These are phyloP conservation scores for Botrytis squamosa DNA, from an alignment of 2,329 filamentous ascomycete genomes.

Conservation along the genomic window DNA sequence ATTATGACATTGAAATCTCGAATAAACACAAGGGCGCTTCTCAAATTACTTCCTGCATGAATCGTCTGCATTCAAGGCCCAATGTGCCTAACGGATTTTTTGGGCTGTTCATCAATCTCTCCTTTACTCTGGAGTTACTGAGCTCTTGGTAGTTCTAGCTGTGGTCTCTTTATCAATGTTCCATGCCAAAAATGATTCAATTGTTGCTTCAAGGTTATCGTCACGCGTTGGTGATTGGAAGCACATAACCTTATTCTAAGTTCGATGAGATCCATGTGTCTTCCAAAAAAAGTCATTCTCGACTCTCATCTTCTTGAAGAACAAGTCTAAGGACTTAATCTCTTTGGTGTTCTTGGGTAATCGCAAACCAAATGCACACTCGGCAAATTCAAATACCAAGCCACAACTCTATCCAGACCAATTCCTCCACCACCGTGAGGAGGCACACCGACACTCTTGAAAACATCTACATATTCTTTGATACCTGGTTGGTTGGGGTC, in stretches of 20 bases:
- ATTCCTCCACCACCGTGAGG: slow-evolving; percentile 89
- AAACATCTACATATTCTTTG: slow-evolving; percentile 86
- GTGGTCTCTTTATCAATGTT: neutral
- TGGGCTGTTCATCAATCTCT: neutral
- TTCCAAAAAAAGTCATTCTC: neutral
- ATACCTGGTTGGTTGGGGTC: slow-evolving; percentile 73
- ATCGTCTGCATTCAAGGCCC: neutral
- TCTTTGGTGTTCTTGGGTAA: slow-evolving; percentile 61
- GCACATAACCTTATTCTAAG: neutral
- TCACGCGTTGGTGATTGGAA: neutral
- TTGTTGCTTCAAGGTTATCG: neutral
- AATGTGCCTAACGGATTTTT: neutral
- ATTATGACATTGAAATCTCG: neutral
- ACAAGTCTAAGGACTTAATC: slow-evolving; percentile 49
- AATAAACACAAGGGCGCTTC: neutral
- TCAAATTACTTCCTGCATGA: neutral
- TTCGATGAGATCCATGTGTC: neutral
- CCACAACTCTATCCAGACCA: slow-evolving; percentile 82
- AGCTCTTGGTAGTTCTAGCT: neutral
- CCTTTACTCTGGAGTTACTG: neutral
- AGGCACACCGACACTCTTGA: slow-evolving; percentile 78
- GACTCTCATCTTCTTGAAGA: neutral
- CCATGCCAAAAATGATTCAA: neutral
- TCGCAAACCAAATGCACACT: slow-evolving; percentile 58
- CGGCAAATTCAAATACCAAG: slow-evolving; percentile 59